Evolutionary conservation across 1,284 basidiomycete species (phyloP), one percentile per base, ranked within the genome.

Genomic region (Cerioporus squamosus): DNA sequence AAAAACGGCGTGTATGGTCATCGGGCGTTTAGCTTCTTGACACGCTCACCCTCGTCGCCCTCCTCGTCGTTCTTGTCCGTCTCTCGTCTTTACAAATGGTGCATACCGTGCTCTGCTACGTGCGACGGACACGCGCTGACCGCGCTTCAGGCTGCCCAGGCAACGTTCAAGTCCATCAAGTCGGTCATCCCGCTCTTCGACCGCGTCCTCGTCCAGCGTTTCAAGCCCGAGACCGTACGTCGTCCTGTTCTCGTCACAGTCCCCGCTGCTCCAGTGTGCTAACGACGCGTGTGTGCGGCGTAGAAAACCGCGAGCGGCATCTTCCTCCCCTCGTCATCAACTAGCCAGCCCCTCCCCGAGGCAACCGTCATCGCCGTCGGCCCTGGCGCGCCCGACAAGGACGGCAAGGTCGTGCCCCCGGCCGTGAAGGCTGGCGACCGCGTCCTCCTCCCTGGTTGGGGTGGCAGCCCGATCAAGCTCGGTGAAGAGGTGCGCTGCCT

Each of bases 361-460:
- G 97, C 95, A 5, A 97, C 94, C 52, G 97, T 98, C 71, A 93
- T 98, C 74, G 93, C 97, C 42, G 91, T 94, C 55, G 97, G 97
- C 53, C 97, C 96, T 45, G 97, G 97, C 48, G 92, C 92, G 26
- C 88, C 88, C 29, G 87, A 92, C 81, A 94, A 94, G 80, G 86
- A 94, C 6, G 96, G 97, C 46, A 76, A 83, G 38, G 59, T 97
- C 18, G 77, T 91, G n/a, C 92, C 95, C 12, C 85, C 88, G 23
- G 77, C 80, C 39, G 95, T 98, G 56, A 88, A 92, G 79, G 82
- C 89, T 29, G 97, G 97, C 47, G 97, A 98, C 80, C 86, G 93
- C 40, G 95, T 98, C 9, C 81, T 99, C 53, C 81, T 99, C 5
- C 97, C 97, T 8, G 92, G 93, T 23, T 99, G 96, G 93, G 97